Base-by-base conservation (phyloP, 2,329 filamentous ascomycete genomes). In the Drechslera avenae region DNA sequence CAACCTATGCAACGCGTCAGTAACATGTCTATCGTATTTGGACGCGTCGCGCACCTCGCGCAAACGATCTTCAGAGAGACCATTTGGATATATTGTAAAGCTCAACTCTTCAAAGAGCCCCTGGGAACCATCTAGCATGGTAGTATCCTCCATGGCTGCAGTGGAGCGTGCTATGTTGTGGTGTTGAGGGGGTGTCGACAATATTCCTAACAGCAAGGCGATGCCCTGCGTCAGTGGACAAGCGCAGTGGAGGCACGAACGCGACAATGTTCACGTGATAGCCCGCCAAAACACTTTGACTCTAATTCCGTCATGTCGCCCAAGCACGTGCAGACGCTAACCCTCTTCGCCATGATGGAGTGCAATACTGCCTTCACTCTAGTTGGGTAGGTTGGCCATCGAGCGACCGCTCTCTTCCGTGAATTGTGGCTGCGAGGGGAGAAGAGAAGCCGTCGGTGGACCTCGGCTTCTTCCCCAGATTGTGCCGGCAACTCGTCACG, bases 31-130 rank as follows among this genome's bases (percentile, higher is more conserved):
- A 9, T 17, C 31, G 12, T 13, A 23, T 36, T 26, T 32, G 23
- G 19, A 62, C 65, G 64, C 65, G 63, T 66, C 46, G 46, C 57
- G 50, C 62, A 71, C 72, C 54, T 69, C 50, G 7, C 50, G 53
- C 30, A 67, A 48, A 33, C 57, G 56, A 10, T 70, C 64, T 31
- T 66, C 59, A 1, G 62, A 52, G n/a, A 77, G 54, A n/a, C 63
- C 63, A 55, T 69, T 73, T 9, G 75, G 75, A n/a, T 79, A 75
- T 39, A 79, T 69, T 12, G 74, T 74, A 57, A 79, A 78, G 32
- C 51, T 64, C 18, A 74, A 61, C 18, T 69, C 72, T 16, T 65
- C 59, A 44, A 79, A 79, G 2, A 79, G 54, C 3, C 61, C 58
- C 42, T 67, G 66, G 0, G 66, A 62, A 17, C 48, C 57, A 4